Conservation (phyloP, 768 basidiomycete species). For the Fistulinella prunicolor region DNA sequence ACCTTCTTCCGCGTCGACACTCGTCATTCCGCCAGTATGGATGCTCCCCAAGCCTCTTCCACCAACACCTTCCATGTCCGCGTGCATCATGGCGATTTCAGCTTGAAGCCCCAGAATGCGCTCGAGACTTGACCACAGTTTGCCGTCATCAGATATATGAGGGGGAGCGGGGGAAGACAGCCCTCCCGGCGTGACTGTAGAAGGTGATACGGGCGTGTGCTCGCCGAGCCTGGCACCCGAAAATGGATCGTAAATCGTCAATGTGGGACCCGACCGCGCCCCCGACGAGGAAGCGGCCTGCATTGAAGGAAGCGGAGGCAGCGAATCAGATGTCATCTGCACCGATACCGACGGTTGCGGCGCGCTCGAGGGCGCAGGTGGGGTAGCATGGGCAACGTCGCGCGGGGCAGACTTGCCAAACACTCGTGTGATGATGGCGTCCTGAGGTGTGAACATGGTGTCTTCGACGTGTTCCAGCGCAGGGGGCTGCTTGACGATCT, state of each 20-base stretch:
- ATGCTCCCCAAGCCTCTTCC: constrained; percentile 3
- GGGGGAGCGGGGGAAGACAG: constrained; percentile 1
- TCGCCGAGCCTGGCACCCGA: constrained; percentile 29
- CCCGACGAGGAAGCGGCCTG: constrained; percentile 1
- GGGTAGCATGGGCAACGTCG: neutral
- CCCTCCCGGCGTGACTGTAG: constrained; percentile 9
- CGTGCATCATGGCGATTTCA: constrained; percentile 68
- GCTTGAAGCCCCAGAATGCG: constrained; percentile 70
- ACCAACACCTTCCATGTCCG: constrained; percentile 67
- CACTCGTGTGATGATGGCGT: constrained; percentile 53
- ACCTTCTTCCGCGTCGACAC: constrained; percentile 10
- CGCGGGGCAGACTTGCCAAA: constrained; percentile 11
- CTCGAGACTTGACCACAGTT: constrained; percentile 65
- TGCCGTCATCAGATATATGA: constrained; percentile 38
- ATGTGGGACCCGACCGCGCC: neutral
- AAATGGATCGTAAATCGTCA: constrained; percentile 34
- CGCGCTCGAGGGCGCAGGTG: constrained; percentile 1
- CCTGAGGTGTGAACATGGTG: constrained; percentile 53
- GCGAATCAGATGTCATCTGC: constrained; percentile 15
- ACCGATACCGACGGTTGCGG: constrained; percentile 14
- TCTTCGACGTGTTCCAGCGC: neutral
- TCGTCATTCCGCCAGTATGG: constrained; percentile 2
- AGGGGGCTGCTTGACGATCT: neutral
- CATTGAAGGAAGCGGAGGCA: constrained; percentile 6
- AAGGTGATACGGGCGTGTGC: constrained; percentile 8